Conservation (phyloP, 2,329 filamentous ascomycete genomes). For the Plenodomus biglobosus region DNA sequence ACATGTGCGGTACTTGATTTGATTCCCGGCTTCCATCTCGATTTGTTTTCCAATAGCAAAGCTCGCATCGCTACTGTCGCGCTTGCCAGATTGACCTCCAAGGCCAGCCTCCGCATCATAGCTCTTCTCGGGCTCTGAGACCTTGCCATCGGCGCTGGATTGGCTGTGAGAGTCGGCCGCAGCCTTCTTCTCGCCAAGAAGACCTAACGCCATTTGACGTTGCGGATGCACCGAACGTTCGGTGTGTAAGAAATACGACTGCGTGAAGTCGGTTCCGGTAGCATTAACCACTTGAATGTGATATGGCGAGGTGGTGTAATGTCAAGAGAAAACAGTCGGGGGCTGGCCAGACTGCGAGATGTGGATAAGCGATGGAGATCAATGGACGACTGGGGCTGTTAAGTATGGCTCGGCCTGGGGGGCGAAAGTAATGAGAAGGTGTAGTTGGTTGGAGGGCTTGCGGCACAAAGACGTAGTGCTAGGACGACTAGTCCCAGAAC, state of each 20-base stretch:
- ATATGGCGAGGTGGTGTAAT: neutral
- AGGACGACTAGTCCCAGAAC: neutral
- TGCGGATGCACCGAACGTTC: slow-evolving; percentile 49
- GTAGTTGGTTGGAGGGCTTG: slow-evolving; percentile 1
- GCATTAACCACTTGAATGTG: slow-evolving; percentile 43
- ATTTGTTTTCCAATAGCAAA: slow-evolving; percentile 66
- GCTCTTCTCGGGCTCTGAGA: slow-evolving; percentile 15
- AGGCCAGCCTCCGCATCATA: slow-evolving; percentile 42
- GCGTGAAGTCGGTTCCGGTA: slow-evolving; percentile 32
- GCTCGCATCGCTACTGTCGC: slow-evolving; percentile 43
- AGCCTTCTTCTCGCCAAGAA: slow-evolving; percentile 26
- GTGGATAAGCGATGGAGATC: neutral
- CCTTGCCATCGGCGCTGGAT: slow-evolving; percentile 15
- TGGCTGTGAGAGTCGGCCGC: slow-evolving; percentile 16
- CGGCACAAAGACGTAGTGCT: neutral
- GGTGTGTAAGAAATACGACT: slow-evolving; percentile 45
- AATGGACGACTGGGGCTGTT: neutral
- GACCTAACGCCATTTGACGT: slow-evolving; percentile 56
- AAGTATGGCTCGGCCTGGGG: neutral
- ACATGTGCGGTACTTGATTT: slow-evolving; percentile 90
- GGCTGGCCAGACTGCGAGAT: slow-evolving; percentile 1
- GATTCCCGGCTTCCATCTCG: slow-evolving; percentile 72
- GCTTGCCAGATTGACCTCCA: slow-evolving; percentile 39
- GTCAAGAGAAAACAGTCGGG: neutral
- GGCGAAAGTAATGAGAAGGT: neutral